Base-by-base conservation (phyloP, 2,329 filamentous ascomycete species). In the Cladophialophora psammophila region DNA sequence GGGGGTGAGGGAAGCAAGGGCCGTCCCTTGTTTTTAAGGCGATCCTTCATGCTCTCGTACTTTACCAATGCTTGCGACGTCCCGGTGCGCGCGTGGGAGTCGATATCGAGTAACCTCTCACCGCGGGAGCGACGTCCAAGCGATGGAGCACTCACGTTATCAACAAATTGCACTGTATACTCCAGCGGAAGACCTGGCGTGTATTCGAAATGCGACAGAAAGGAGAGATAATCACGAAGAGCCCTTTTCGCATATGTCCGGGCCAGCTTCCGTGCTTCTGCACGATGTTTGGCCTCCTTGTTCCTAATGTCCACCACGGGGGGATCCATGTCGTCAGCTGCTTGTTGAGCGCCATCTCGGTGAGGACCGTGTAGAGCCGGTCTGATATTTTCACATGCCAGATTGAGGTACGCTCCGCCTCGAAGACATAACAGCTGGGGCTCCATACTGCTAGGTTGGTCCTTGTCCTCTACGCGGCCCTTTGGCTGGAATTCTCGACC, bases 391-490 rank as follows among this genome's bases (percentile, higher is more conserved):
- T 88, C 82, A 73, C 87, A 92, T 12, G 92, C 91, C 73, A 93
- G 83, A 3, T 86, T 87, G 40, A 96, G 81, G 76, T 94, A 91
- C 5, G 88, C 88, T 5, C 87, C 86, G 0, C 88, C 92, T 54
- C 92, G 86, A 72, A 94, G 90, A 76, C 95, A 94, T 4, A 92
- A 78, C 4, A 95, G 78, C 74, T 95, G 92, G 56, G 86, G 83
- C 75, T 92, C 90, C 69, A 94, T 81, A 75, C 91, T 92, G 72
- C 84, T 90, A 13, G 92, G 92, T 71, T 94, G 91, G 68, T 91
- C 84, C 72, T 86, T 84, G 61, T 89, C 87, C 58, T 84, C 81
- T 42, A 87, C 74, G 68, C 84, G 85, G 56, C 81, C 76, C 40
- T 86, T 82, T 40, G 82, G 80, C 71, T 80, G 80, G 81, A 83